phyloP scores from a whole-genome alignment of 2,329 filamentous ascomycete genomes.

The Aspergillus glaucus region DNA sequence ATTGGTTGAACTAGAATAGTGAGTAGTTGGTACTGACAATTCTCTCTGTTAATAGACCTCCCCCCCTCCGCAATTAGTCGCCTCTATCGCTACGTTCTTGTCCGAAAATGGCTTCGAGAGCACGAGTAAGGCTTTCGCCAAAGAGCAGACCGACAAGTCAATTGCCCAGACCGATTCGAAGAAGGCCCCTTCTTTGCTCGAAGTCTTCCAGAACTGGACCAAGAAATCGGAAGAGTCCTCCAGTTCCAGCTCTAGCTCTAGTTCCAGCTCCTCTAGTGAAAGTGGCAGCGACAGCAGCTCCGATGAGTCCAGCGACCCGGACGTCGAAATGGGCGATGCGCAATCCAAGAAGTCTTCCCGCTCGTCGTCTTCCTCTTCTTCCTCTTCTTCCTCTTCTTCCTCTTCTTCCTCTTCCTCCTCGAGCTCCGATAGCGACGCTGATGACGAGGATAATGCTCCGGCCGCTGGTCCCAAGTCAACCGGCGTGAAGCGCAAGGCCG shows the following conservation, averaged over 20 bases:
- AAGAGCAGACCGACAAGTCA: slow-evolving; percentile 46
- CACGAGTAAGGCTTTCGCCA: slow-evolving; percentile 57
- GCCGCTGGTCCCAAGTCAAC: slow-evolving; percentile 28
- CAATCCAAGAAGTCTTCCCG: slow-evolving; percentile 25
- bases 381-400: slow-evolving; percentile 25
- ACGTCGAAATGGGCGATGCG: slow-evolving; percentile 39
- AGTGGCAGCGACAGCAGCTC: slow-evolving; percentile 27
- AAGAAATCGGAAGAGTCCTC: slow-evolving; percentile 14
- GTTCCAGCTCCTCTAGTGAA: slow-evolving; percentile 13
- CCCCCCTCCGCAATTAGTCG: slow-evolving; percentile 57
- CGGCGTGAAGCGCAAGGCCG: slow-evolving; percentile 55
- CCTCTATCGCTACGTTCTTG: slow-evolving; percentile 62
- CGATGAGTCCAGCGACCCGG: slow-evolving; percentile 33
- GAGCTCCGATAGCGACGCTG: slow-evolving; percentile 45
- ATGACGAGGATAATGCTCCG: slow-evolving; percentile 44
- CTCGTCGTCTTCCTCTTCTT: slow-evolving; percentile 21
- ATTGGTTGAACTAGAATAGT: background rate
- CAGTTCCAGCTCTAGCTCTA: slow-evolving; percentile 10
- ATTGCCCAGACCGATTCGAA: slow-evolving; percentile 16
- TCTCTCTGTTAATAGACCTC: slow-evolving; percentile 19
- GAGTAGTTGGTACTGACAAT: background rate
- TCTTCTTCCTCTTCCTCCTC: slow-evolving; percentile 32
- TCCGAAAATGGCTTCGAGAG: slow-evolving; percentile 58
- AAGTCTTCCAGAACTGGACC: slow-evolving; percentile 31
- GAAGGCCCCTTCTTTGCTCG: slow-evolving; percentile 33